Conservation (phyloP, 1,284 basidiomycete species). For the Cerrena zonata region DNA sequence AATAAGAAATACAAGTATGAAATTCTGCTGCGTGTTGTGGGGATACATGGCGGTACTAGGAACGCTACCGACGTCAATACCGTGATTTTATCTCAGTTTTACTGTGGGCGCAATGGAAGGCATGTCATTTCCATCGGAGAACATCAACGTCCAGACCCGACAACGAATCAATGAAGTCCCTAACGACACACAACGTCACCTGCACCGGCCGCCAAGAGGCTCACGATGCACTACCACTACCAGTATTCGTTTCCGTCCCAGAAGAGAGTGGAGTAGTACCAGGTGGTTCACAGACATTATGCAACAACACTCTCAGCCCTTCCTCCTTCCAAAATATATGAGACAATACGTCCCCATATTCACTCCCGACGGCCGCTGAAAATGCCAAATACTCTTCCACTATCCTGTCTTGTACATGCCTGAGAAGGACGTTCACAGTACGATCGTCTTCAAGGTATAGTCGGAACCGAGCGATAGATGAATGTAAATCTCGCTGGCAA, state of each 20-base stretch:
- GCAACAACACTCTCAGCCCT: slow-evolving; percentile 31
- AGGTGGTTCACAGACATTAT: slow-evolving; percentile 23
- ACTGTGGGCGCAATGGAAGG: too few species aligned
- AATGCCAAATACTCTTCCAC: slow-evolving; percentile 70
- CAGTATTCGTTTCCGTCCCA: too few species aligned
- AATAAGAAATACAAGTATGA: too few species aligned
- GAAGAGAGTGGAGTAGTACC: too few species aligned
- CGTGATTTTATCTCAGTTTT: too few species aligned
- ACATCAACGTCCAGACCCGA: too few species aligned
- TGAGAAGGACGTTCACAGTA: slow-evolving; percentile 71
- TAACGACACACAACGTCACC: too few species aligned
- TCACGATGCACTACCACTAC: neutral
- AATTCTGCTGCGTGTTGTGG: too few species aligned
- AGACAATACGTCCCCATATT: slow-evolving; percentile 31
- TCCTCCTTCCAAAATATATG: slow-evolving; percentile 30
- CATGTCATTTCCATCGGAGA: too few species aligned
- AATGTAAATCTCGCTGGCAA: slow-evolving; percentile 53
- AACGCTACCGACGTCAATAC: too few species aligned
- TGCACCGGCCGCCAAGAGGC: too few species aligned
- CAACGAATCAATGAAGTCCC: neutral
- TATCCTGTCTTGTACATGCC: slow-evolving; percentile 71
- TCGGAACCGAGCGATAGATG: slow-evolving; percentile 49
- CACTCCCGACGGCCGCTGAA: slow-evolving; percentile 40
- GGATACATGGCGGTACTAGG: too few species aligned
- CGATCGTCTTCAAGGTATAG: slow-evolving; percentile 76